phyloP scores from a whole-genome alignment of 1,284 basidiomycete genomes.

The Erythrobasidium hasegawianum region DNA sequence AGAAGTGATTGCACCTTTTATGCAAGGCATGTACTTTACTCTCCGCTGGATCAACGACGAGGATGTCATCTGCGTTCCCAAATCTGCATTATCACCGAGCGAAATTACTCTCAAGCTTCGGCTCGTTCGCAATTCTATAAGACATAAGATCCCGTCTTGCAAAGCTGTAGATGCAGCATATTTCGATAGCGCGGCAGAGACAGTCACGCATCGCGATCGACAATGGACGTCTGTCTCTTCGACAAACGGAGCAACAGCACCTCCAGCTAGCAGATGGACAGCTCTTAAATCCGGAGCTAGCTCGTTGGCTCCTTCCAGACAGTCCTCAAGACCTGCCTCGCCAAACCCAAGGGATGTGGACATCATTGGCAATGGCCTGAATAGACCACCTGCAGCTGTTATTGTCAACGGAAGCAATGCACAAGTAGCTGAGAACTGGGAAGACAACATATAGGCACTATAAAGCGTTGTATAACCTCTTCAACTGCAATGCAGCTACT shows the following conservation, averaged over 20 bases:
- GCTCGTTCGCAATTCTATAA: constrained; percentile 12
- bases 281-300: not conserved
- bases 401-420: constrained; percentile 8
- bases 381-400: constrained; percentile 14
- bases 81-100: not conserved
- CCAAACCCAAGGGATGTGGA: not conserved
- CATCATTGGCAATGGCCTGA: constrained; percentile 15
- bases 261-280: constrained; percentile 4
- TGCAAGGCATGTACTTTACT: constrained; percentile 29
- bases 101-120: constrained; percentile 30
- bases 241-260: not conserved
- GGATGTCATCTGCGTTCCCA: constrained; percentile 32
- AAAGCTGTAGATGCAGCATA: constrained; percentile 21
- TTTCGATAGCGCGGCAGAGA: constrained; percentile 4
- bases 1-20: constrained; percentile 37
- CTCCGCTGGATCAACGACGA: constrained; percentile 36
- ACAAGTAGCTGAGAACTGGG: constrained; percentile 30
- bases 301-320: not conserved
- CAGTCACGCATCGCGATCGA: constrained; percentile 18
- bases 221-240: constrained; percentile 29
- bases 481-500: too few species aligned
- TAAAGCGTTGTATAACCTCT: too few species aligned
- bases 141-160: constrained; percentile 15
- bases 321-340: constrained; percentile 4
- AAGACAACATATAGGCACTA: constrained; percentile 14